Base-by-base conservation (phyloP, 1,139 yeast genomes). In the Yamadazyma aaseri region DNA sequence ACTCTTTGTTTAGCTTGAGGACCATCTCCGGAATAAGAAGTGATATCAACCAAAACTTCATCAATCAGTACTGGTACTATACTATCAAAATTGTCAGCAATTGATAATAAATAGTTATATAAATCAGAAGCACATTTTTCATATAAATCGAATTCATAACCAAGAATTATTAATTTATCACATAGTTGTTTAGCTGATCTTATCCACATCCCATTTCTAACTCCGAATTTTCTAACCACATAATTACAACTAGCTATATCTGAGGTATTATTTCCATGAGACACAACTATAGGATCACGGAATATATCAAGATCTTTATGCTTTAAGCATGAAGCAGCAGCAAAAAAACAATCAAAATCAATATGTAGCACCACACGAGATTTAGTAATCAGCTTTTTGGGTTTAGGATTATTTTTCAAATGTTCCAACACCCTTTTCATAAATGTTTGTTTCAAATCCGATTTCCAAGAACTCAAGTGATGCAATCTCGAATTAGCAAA, bases 191-290 rank as follows among this genome's bases (percentile, higher is more conserved):
- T 65, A 0, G 97, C 97, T 5, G 63, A 51, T 1, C 76, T 62
- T 2, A 86, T 71, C 97, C 97, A 90, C 95, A 84, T 85, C 0
- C 97, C 97, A 55, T 92, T 90, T 29, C 55, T 65, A 2, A 92
- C 79, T 0, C 97, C 97, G 43, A 42, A 67, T 22, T 63, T 55
- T 21, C 97, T 69, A 0, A 97, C 96, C 7, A 73, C 79, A 53
- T 92, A 92, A 53, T 90, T 92, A 53, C 97, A 89, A 43, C 95
- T 85, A 0, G 97, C 94, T n/a, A 92, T 68, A 55, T 92, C 98
- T 0, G 78, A 71, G 2, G 79, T 69, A 5, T 64, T 64, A 0
- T 75, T 75, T 9, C 97, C 96, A 55, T 87, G 90, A 4, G 95
- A 79, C 0, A 92, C 97, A 29, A 94, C 89, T 3, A 89, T 72